A percentile compares a stretch with the other conserved stretches of the same genome.
Evolutionary conservation across 106 monocot species (phyloP).

Genomic region (Triglochin maritima): DNA sequence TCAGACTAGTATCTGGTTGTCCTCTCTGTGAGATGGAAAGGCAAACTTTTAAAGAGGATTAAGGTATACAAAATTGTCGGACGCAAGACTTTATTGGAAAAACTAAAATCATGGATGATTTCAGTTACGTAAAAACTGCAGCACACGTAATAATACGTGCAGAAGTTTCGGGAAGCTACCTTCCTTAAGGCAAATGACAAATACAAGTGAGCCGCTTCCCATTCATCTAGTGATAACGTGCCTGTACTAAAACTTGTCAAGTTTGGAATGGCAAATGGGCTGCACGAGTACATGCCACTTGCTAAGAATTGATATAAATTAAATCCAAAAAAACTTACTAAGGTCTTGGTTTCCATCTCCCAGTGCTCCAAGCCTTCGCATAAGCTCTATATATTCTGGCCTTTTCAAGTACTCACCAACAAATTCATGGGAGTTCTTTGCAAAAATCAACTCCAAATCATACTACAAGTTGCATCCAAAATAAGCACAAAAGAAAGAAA

Average conservation of each 20-base stretch:
- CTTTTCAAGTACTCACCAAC: conserved; percentile 79
- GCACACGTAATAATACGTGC: not conserved
- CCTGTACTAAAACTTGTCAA: conserved; percentile 25
- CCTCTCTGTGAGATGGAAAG: conserved; percentile 46
- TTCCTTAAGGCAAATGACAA: conserved; percentile 70
- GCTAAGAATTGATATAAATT: not conserved
- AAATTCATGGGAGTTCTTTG: conserved; percentile 90
- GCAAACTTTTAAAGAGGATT: not conserved
- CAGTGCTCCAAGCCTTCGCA: conserved; percentile 86
- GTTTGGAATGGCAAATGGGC: too few relatives aligned
- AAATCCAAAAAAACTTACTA: conserved; percentile 32
- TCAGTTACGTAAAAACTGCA: not conserved
- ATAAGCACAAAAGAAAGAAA: not conserved
- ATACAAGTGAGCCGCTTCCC: conserved; percentile 90
- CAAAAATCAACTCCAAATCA: conserved; percentile 73
- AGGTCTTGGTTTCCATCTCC: conserved; percentile 86
- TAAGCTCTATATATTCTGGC: conserved; percentile 80
- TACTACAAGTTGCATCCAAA: conserved; percentile 34
- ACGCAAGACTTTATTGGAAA: not conserved
- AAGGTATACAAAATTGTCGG: too few relatives aligned
- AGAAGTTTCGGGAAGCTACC: conserved; percentile 24
- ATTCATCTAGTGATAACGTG: conserved; percentile 71
- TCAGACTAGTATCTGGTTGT: conserved; percentile 20
- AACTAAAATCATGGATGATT: not conserved
- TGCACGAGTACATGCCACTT: too few relatives aligned